phyloP scores from a whole-genome alignment of 2,329 filamentous ascomycete genomes.

The Gliomastix tumulicola region DNA sequence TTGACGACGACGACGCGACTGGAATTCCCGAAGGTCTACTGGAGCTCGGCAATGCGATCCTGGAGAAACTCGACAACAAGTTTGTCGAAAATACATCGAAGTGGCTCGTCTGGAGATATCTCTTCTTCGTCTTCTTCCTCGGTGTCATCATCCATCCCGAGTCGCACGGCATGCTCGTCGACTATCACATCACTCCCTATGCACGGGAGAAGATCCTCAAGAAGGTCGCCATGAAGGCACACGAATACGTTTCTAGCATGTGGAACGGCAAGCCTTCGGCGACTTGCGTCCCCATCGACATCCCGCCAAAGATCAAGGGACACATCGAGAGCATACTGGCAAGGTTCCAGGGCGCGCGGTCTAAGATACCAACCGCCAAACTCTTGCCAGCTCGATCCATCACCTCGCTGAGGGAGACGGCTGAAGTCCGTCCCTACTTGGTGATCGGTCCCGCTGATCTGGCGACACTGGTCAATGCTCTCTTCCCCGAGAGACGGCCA shows the following conservation, averaged over 20 bases:
- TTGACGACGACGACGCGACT: constrained; percentile 77
- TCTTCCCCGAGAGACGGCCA: constrained; percentile 71
- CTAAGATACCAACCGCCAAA: constrained; percentile 43
- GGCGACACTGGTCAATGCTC: constrained; percentile 70
- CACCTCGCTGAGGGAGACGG: constrained; percentile 67
- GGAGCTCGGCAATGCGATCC: constrained; percentile 76
- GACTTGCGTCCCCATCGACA: constrained; percentile 35
- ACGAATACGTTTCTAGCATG: constrained; percentile 73
- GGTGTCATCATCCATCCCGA: constrained; percentile 85
- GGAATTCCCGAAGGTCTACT: constrained; percentile 82
- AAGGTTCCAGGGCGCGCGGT: constrained; percentile 50
- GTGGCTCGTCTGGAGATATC: constrained; percentile 85
- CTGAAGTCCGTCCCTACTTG: constrained; percentile 71
- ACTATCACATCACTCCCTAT: constrained; percentile 89
- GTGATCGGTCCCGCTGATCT: constrained; percentile 76
- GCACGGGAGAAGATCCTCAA: constrained; percentile 75
- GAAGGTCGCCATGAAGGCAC: constrained; percentile 73
- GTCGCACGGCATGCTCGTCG: constrained; percentile 69
- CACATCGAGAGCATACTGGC: constrained; percentile 68
- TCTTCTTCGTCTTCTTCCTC: constrained; percentile 82
- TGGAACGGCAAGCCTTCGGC: constrained; percentile 60
- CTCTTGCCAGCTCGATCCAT: constrained; percentile 66
- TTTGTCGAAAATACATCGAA: constrained; percentile 68
- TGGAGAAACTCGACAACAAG: constrained; percentile 67
- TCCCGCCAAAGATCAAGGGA: constrained; percentile 54